Evolutionary conservation across 768 basidiomycete genomes (phyloP).

Genomic region (Dacryopinax spathularia): DNA sequence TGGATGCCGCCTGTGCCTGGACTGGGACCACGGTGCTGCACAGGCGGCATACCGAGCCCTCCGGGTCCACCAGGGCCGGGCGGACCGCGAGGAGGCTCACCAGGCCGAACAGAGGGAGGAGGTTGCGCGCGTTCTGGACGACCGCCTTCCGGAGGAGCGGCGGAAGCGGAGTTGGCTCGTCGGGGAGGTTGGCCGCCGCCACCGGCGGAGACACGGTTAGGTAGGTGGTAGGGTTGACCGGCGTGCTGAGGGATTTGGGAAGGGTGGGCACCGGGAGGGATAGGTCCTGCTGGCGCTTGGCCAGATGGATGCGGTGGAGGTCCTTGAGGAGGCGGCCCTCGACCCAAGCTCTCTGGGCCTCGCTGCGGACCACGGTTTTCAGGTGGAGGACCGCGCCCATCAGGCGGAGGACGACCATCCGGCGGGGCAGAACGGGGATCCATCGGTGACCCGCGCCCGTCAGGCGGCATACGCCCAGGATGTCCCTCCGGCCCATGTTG

Average conservation of each 20-base stretch:
- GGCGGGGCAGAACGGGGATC: neutral
- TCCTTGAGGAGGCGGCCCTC: neutral
- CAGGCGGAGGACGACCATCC: neutral
- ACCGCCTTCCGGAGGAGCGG: neutral
- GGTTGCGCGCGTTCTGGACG: slow-evolving; percentile 2
- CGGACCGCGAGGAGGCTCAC: slow-evolving; percentile 21
- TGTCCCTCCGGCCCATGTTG: slow-evolving; percentile 7
- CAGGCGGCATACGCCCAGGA: slow-evolving; percentile 5
- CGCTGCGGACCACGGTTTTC: neutral
- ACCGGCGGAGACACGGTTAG: slow-evolving; percentile 6
- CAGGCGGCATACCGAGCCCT: slow-evolving; percentile 10
- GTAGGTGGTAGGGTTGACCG: neutral
- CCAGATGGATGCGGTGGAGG: neutral
- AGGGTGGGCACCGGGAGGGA: slow-evolving; percentile 2
- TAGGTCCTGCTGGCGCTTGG: neutral
- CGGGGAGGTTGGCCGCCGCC: slow-evolving; percentile 2
- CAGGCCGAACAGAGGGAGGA: slow-evolving; percentile 5
- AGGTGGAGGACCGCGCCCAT: neutral
- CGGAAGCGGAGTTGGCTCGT: slow-evolving; percentile 1
- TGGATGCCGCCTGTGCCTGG: slow-evolving; percentile 11
- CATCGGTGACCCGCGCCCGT: neutral
- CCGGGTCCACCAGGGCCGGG: slow-evolving; percentile 22
- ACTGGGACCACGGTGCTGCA: slow-evolving; percentile 1
- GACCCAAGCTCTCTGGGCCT: neutral
- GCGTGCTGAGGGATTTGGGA: neutral